Evolutionary conservation across 1,139 yeast genomes (phyloP).

Genomic region (Candida tropicalis): DNA sequence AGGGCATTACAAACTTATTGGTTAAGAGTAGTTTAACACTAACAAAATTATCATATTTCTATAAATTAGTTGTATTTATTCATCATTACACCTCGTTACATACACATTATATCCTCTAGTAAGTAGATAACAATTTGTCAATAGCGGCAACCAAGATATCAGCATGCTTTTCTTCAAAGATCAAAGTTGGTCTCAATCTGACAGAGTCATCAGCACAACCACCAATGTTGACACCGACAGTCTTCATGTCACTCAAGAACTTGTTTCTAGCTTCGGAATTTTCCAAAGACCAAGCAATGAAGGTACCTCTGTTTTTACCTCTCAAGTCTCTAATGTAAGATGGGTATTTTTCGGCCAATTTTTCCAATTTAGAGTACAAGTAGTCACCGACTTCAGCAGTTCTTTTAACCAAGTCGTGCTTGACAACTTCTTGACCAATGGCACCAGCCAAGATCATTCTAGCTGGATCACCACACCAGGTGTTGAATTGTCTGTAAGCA

Average conservation of each 20-base stretch:
- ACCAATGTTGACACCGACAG: constrained; percentile 72
- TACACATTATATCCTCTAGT: constrained; percentile 19
- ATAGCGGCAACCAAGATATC: constrained; percentile 58
- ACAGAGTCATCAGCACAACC: constrained; percentile 78
- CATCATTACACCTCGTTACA: not conserved
- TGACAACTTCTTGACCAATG: constrained; percentile 63
- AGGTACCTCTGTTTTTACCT: constrained; percentile 76
- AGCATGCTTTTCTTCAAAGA: constrained; percentile 76
- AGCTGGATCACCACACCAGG: constrained; percentile 92
- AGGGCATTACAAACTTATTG: not conserved
- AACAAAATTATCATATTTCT: not conserved
- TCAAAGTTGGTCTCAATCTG: constrained; percentile 76
- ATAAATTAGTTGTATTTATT: not conserved
- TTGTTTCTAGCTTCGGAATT: constrained; percentile 56
- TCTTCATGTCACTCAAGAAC: constrained; percentile 58
- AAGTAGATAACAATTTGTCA: constrained; percentile 48
- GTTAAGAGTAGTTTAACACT: not conserved
- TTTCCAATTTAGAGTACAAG: constrained; percentile 54
- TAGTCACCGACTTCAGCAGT: constrained; percentile 66
- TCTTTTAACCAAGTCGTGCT: constrained; percentile 57
- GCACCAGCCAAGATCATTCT: constrained; percentile 73
- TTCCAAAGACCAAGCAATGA: constrained; percentile 75
- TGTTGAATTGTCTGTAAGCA: constrained; percentile 85
- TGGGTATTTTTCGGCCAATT: constrained; percentile 56
- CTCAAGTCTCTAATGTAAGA: constrained; percentile 56